Base-by-base conservation (phyloP, 2,329 filamentous ascomycete genomes). In the Aurifilum marmelostoma region DNA sequence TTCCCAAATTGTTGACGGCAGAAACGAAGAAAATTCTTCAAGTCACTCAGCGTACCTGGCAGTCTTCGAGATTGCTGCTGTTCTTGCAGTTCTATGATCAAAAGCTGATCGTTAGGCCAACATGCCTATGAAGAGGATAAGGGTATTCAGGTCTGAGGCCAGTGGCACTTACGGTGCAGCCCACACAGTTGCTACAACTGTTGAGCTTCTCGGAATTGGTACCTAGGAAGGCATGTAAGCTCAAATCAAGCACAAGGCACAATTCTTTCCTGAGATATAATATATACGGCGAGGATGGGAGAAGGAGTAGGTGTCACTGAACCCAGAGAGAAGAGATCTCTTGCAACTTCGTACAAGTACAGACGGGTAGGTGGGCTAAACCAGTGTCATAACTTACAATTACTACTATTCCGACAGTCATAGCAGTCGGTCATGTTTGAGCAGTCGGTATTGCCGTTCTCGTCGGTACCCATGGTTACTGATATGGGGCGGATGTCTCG, bases 341-440 rank as follows among this genome's bases (percentile, higher is more conserved):
- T 34, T 34, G 34, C 34, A 34, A 12, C 18, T 7, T 54, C n/a
- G 24, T n/a, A 8, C 21, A n/a, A 3, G 7, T 6, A 21, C 6
- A 14, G 21, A 11, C n/a, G 18, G 12, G 4, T 2, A 24, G n/a
- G 8, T 47, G 29, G 12, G 12, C 50, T 21, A 18, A n/a, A 14
- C 8, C 6, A 18, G 24, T 34, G 8, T 6, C 2, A 16, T 12
- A 24, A 50, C 68, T 18, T 63, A 70, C 69, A 70, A 47, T 70
- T 70, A 50, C 69, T 70, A 39, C 69, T 70, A 21, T 68, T n/a
- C 37, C 27, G 43, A 47, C 69, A 70, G 63, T 68, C 52, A 34
- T 70, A 68, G 63, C 69, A 70, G 43, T 70, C 16, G 16, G 5
- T 52, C 58, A 70, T 63, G 56, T 70, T 70, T 50, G 66, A 68